These are phyloP conservation scores for Ramaria rubella DNA, from an alignment of 768 basidiomycete genomes.

Conservation along the genomic window DNA sequence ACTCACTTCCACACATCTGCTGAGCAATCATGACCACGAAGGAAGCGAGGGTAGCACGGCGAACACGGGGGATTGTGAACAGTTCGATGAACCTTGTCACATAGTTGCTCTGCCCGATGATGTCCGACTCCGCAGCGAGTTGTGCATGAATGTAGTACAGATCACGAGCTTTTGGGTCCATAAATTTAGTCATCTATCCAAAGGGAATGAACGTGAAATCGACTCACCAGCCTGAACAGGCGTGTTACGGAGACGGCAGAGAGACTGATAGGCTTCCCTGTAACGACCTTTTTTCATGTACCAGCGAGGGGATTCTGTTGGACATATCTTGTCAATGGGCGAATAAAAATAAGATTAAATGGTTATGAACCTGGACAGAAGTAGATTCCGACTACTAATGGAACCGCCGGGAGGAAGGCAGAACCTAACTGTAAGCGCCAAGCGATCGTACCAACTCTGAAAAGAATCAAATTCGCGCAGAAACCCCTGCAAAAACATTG, in stretches of 20 bases:
- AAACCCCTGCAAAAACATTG: conserved; percentile 19
- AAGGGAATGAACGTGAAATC: neutral
- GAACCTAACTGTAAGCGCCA: conserved; percentile 38
- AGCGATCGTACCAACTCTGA: conserved; percentile 26
- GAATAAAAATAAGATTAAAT: neutral
- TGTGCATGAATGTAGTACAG: conserved; percentile 33
- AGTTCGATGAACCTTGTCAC: conserved; percentile 29
- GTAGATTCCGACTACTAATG: conserved; percentile 40
- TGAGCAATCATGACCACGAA: conserved; percentile 31
- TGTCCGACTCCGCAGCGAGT: conserved; percentile 26
- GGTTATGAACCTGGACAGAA: conserved; percentile 41
- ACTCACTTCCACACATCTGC: conserved; percentile 25
- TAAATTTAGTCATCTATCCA: neutral
- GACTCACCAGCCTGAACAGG: conserved; percentile 27
- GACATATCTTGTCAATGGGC: neutral
- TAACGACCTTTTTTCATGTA: conserved; percentile 33
- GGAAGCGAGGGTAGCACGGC: conserved; percentile 30
- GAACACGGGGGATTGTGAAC: conserved; percentile 32
- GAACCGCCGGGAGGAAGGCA: conserved; percentile 33
- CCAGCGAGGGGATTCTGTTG: conserved; percentile 24
- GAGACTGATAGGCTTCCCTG: conserved; percentile 28
- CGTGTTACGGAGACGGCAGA: conserved; percentile 27
- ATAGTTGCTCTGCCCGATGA: conserved; percentile 24
- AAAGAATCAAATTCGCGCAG: conserved; percentile 27
- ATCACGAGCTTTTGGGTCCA: conserved; percentile 27